Evolutionary conservation across 2,329 filamentous ascomycete species (phyloP).

Genomic region (Cordyceps farinosa): DNA sequence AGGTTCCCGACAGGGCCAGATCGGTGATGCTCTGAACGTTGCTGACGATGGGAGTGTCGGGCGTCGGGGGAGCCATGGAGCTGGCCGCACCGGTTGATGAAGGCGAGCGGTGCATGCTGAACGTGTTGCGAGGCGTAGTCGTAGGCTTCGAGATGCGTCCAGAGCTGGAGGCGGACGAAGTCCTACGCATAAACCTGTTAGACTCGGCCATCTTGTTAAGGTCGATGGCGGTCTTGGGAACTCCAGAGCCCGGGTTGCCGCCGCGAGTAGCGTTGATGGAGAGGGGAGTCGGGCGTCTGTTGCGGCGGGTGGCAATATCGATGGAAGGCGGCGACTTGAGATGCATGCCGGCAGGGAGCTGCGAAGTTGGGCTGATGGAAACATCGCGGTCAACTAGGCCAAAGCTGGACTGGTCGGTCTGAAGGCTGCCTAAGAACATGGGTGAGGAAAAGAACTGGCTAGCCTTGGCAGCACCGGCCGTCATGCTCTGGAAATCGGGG

Average conservation of each 20-base stretch:
- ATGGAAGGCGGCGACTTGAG: conserved; percentile 49
- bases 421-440: conserved; percentile 18
- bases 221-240: conserved; percentile 48
- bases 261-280: conserved; percentile 44
- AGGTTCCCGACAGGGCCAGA: conserved; percentile 34
- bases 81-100: conserved; percentile 35
- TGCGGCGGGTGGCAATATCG: conserved; percentile 53
- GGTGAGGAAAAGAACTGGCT: conserved; percentile 34
- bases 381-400: conserved; percentile 3
- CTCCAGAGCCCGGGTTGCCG: conserved; percentile 33
- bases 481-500: conserved; percentile 16
- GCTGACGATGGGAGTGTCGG: conserved; percentile 44
- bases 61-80: conserved; percentile 46
- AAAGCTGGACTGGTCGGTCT: conserved; percentile 24
- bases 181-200: conserved; percentile 50
- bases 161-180: conserved; percentile 48
- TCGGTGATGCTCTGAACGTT: conserved; percentile 38
- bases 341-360: conserved; percentile 25
- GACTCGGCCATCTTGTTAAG: conserved; percentile 42
- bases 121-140: conserved; percentile 35
- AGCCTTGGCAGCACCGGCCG: conserved; percentile 18
- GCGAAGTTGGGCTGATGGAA: conserved; percentile 15
- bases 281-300: conserved; percentile 44
- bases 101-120: conserved; percentile 43
- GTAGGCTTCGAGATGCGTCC: conserved; percentile 33